phyloP scores from a whole-genome alignment of 1,284 basidiomycete genomes.

The Thecaphora thlaspeos region DNA sequence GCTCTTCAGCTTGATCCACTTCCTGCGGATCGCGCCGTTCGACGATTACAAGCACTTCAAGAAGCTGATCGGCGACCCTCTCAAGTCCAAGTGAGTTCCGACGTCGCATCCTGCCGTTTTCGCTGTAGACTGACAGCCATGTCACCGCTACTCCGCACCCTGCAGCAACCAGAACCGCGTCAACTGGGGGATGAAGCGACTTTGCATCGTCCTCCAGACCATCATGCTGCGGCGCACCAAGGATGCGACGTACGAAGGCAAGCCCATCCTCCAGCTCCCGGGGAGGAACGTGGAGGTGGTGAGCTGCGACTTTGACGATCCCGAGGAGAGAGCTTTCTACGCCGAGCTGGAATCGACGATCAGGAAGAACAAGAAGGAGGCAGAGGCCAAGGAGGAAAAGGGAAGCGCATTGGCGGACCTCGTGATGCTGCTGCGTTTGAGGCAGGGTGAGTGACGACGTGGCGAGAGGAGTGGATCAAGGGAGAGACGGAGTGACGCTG shows the following conservation, averaged over 20 bases:
- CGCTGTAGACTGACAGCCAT: too few species aligned
- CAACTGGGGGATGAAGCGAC: conserved; percentile 53
- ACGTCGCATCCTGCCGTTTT: too few species aligned
- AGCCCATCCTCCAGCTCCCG: conserved; percentile 80
- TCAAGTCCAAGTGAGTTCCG: conserved; percentile 58
- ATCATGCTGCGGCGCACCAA: conserved; percentile 91
- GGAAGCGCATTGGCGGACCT: conserved; percentile 81
- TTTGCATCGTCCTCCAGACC: conserved; percentile 74
- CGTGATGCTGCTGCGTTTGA: conserved; percentile 76
- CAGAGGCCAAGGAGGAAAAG: conserved; percentile 59
- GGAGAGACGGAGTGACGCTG: too few species aligned
- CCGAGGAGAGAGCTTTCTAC: conserved; percentile 79
- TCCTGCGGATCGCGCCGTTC: conserved; percentile 79
- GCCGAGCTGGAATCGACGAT: conserved; percentile 73
- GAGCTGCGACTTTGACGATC: conserved; percentile 60
- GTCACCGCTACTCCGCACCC: neutral
- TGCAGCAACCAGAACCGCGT: conserved; percentile 39
- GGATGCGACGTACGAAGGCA: conserved; percentile 67
- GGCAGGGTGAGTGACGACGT: conserved; percentile 70
- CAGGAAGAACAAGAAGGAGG: conserved; percentile 57
- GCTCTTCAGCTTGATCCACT: conserved; percentile 83
- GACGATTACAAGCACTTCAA: conserved; percentile 79
- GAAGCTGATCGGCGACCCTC: conserved; percentile 73
- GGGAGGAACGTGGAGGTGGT: conserved; percentile 72
- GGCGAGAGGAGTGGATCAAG: too few species aligned